Evolutionary conservation across 2,329 filamentous ascomycete species (phyloP).

Genomic region (Xylariaceae sp.): DNA sequence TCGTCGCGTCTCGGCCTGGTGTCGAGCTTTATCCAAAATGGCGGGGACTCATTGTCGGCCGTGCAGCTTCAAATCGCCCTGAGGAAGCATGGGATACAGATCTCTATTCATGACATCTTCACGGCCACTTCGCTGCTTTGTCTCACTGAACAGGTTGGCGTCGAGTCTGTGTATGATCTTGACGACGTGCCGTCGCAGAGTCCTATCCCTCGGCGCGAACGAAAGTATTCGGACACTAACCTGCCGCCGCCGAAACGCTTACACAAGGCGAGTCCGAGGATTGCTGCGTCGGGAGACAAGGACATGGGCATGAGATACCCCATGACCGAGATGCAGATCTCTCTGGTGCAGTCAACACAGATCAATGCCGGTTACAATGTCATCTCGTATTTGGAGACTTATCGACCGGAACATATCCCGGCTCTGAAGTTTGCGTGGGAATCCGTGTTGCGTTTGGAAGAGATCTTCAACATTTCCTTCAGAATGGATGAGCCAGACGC

Average conservation of each 20-base stretch:
- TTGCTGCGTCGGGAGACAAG: neutral
- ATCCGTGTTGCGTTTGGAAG: neutral
- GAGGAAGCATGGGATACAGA: neutral
- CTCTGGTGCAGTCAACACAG: neutral
- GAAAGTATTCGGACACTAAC: neutral
- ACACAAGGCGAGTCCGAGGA: too few relatives aligned
- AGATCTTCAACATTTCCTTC: neutral
- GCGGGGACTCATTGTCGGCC: neutral
- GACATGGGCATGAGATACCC: neutral
- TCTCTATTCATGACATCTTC: neutral
- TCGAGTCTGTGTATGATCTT: neutral
- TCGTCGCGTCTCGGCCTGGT: neutral
- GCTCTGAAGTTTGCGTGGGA: neutral
- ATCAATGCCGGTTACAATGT: neutral
- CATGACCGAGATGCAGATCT: neutral
- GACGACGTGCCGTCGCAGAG: neutral
- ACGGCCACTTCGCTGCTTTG: neutral
- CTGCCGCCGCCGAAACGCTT: neutral
- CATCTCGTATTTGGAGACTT: neutral
- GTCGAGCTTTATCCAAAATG: slow-evolving; percentile 1
- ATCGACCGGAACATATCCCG: neutral
- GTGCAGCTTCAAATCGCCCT: neutral
- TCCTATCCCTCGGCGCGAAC: neutral
- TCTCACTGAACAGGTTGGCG: neutral
- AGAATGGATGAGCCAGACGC: neutral